Conservation (phyloP, 805 yeast species). For the Nakazawaea wyomingensis region DNA sequence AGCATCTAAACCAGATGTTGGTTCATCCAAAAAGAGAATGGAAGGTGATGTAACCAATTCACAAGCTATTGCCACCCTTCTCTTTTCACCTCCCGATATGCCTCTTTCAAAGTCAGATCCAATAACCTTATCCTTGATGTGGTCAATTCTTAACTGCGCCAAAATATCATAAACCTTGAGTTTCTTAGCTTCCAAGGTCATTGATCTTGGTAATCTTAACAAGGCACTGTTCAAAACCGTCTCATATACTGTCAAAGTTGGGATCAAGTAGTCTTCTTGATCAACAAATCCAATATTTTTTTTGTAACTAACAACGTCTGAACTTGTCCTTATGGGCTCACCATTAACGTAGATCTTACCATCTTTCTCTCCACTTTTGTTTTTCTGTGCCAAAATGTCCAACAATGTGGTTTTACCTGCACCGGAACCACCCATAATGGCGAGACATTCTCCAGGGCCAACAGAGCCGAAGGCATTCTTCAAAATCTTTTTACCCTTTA, state of each 20-base stretch:
- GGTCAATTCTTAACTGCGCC: conserved; percentile 76
- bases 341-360: conserved; percentile 84
- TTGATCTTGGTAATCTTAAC: conserved; percentile 73
- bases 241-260: conserved; percentile 93
- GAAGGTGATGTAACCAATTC: conserved; percentile 88
- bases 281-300: conserved; percentile 90
- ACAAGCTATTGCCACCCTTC: conserved; percentile 91
- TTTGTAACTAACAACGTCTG: conserved; percentile 41
- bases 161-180: conserved; percentile 80
- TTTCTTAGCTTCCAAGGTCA: conserved; percentile 71
- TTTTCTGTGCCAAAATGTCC: conserved; percentile 86
- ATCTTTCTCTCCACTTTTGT: conserved; percentile 63
- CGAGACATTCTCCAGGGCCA: conserved; percentile 83
- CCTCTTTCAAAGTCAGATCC: conserved; percentile 91
- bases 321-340: conserved; percentile 25
- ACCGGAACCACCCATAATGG: conserved; percentile 98
- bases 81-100: conserved; percentile 87
- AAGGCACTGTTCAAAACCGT: conserved; percentile 91
- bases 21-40: conserved; percentile 80
- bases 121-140: conserved; percentile 77
- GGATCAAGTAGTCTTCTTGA: conserved; percentile 86
- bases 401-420: conserved; percentile 95
- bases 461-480: conserved; percentile 68
- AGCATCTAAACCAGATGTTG: conserved; percentile 93
- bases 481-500: conserved; percentile 51